Conservation (phyloP, 1,139 yeast species). For the Debaryomyces subglobosus region DNA sequence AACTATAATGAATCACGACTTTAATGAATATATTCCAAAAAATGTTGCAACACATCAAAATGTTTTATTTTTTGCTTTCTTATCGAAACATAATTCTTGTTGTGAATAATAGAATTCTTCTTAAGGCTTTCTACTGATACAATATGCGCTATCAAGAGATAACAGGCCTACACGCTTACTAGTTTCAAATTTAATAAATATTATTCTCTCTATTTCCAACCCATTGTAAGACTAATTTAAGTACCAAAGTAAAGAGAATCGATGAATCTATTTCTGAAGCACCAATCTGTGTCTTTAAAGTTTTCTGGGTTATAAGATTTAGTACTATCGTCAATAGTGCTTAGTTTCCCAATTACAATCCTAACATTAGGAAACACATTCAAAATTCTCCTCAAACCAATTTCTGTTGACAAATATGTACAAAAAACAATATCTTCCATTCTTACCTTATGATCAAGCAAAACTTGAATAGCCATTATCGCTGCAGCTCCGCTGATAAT, state of each 20-base stretch:
- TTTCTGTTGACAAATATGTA: slow-evolving; percentile 75
- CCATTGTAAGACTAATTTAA: not conserved
- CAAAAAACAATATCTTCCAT: slow-evolving; percentile 68
- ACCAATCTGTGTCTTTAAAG: slow-evolving; percentile 54
- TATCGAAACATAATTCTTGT: not conserved
- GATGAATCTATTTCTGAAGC: slow-evolving; percentile 70
- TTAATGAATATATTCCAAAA: not conserved
- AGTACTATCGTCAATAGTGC: slow-evolving; percentile 34
- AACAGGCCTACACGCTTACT: not conserved
- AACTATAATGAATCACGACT: not conserved
- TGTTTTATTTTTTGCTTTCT: too few relatives aligned
- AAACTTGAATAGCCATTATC: slow-evolving; percentile 89
- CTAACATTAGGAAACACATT: slow-evolving; percentile 73
- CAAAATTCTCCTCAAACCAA: slow-evolving; percentile 74
- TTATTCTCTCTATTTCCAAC: not conserved
- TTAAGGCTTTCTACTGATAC: not conserved
- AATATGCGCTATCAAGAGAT: not conserved
- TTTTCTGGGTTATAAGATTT: slow-evolving; percentile 37
- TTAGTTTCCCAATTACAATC: slow-evolving; percentile 71
- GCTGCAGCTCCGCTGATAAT: slow-evolving; percentile 91
- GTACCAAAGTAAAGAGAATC: slow-evolving; percentile 85
- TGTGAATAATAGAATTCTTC: not conserved
- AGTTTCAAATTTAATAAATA: not conserved
- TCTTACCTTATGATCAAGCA: slow-evolving; percentile 77
- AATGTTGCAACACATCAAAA: not conserved